A percentile compares a stretch with the other conserved stretches of the same genome.
These are phyloP conservation scores for Wickerhamiella vanderwaltii DNA, from an alignment of 805 yeast species.

Conservation along the genomic window DNA sequence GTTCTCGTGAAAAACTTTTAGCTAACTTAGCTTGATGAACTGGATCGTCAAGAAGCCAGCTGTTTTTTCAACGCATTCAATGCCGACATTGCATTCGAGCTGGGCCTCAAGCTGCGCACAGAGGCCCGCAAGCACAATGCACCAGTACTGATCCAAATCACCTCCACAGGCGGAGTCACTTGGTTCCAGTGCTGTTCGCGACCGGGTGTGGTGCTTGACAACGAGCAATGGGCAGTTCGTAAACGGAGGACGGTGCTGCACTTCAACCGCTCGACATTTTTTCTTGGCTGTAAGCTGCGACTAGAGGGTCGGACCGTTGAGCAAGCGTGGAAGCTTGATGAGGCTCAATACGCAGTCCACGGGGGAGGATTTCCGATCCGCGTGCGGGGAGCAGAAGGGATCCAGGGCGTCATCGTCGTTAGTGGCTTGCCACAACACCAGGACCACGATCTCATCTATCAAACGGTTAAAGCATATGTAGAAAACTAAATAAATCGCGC, in stretches of 20 bases:
- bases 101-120: slow-evolving; percentile 56
- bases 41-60: slow-evolving; percentile 23
- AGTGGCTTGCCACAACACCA: slow-evolving; percentile 24
- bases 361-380: slow-evolving; percentile 28
- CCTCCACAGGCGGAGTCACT: slow-evolving; percentile 20
- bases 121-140: slow-evolving; percentile 12
- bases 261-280: slow-evolving; percentile 23
- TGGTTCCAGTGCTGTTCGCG: slow-evolving; percentile 23
- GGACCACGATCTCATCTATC: slow-evolving; percentile 23
- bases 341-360: slow-evolving; percentile 21
- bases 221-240: slow-evolving; percentile 24
- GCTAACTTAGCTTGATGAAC: background rate
- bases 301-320: slow-evolving; percentile 17
- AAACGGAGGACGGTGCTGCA: slow-evolving; percentile 23
- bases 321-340: slow-evolving; percentile 19
- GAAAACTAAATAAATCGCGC: background rate
- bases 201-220: slow-evolving; percentile 26
- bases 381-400: slow-evolving; percentile 24
- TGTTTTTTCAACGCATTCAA: slow-evolving; percentile 23
- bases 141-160: slow-evolving; percentile 23
- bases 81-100: slow-evolving; percentile 56
- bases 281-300: slow-evolving; percentile 23
- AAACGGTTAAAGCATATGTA: slow-evolving; percentile 16
- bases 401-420: slow-evolving; percentile 24
- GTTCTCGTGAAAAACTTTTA: background rate